These are phyloP conservation scores for Leccinum fibrillosum DNA, from an alignment of 768 basidiomycete genomes.

Conservation along the genomic window DNA sequence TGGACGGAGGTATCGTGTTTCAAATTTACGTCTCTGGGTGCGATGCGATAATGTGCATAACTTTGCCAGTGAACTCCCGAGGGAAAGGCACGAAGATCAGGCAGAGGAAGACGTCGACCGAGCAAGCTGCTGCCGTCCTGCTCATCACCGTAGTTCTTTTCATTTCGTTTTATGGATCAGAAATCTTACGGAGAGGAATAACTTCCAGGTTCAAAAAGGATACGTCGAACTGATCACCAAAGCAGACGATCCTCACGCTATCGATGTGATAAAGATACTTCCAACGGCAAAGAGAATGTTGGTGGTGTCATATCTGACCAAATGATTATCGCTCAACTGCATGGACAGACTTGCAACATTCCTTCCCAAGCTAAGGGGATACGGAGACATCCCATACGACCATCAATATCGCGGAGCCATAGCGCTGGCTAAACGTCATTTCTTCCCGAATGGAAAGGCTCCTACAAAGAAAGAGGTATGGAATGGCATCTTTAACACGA, in stretches of 20 bases:
- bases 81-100: conserved; percentile 17
- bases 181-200: neutral
- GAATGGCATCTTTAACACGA: neutral
- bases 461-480: conserved; percentile 28
- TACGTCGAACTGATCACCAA: conserved; percentile 20
- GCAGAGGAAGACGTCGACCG: conserved; percentile 19
- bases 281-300: conserved; percentile 24
- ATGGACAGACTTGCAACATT: conserved; percentile 23
- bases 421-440: conserved; percentile 28
- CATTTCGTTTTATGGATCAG: neutral
- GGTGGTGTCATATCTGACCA: neutral
- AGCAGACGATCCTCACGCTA: conserved; percentile 9
- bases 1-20: conserved; percentile 21
- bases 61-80: conserved; percentile 22
- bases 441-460: conserved; percentile 21
- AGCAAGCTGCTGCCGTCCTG: conserved; percentile 24
- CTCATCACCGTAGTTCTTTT: conserved; percentile 19
- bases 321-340: neutral
- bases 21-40: neutral
- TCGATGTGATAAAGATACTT: conserved; percentile 25
- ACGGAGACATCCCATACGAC: conserved; percentile 26
- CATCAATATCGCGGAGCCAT: conserved; percentile 27
- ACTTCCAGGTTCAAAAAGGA: conserved; percentile 24
- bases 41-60: neutral
- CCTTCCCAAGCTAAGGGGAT: conserved; percentile 29